phyloP scores from a whole-genome alignment of 768 basidiomycete species.

The Polyporus arcularius region DNA sequence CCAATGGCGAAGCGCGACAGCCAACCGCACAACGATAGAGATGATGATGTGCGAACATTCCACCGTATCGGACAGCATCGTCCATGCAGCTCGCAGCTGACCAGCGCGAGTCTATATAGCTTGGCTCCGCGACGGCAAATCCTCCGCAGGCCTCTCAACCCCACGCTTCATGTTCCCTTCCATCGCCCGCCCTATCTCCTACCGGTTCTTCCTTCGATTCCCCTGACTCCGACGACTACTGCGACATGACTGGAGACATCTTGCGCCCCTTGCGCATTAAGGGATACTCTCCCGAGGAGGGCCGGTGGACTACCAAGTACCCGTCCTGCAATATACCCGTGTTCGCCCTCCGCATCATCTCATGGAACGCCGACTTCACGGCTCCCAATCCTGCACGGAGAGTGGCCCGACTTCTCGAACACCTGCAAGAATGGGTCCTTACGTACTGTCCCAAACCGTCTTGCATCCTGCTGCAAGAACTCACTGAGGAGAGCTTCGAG shows the following conservation, averaged over 20 bases:
- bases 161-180: not conserved
- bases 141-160: not conserved
- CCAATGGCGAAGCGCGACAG: not conserved
- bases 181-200: not conserved
- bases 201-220: not conserved
- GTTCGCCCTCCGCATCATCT: conserved; percentile 54
- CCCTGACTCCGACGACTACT: not conserved
- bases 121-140: not conserved
- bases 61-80: not conserved
- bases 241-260: not conserved
- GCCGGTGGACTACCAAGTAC: conserved; percentile 4
- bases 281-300: conserved; percentile 2
- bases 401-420: conserved; percentile 47
- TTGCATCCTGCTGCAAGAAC: conserved; percentile 72
- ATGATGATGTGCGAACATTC: not conserved
- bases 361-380: conserved; percentile 72
- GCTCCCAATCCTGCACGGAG: conserved; percentile 42
- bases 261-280: not conserved
- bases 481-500: conserved; percentile 45
- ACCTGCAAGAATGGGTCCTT: conserved; percentile 58
- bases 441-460: conserved; percentile 53
- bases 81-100: not conserved
- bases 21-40: not conserved
- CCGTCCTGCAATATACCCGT: conserved; percentile 24
- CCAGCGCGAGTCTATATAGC: not conserved